Base-by-base conservation (phyloP, 1,284 basidiomycete genomes). In the Singerocomus inundabilis region DNA sequence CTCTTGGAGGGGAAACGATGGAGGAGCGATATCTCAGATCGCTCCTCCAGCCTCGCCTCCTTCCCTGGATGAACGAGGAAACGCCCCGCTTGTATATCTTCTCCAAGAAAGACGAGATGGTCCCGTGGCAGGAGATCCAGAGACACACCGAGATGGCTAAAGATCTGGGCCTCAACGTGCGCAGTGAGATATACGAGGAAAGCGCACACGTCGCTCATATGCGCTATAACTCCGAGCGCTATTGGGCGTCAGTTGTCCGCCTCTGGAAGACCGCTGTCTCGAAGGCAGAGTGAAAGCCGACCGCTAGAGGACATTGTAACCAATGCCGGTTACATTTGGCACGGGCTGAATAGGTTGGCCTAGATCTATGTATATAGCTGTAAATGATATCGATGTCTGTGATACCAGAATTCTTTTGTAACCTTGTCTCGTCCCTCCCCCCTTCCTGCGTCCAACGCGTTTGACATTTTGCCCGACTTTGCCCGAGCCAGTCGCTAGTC, bases 171-270 rank as follows among this genome's bases (percentile, higher is more conserved):
- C 54, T 71, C 31, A 60, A 70, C 40, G 72, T 77, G 5, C 59
- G 57, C 12, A 58, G 59, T 31, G 73, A 77, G 52, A 55, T 69
- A 32, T 84, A 77, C 51, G 72, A 73, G 15, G 67, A 72, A 26
- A 79, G 75, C 13, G 62, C 68, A 10, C 82, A 84, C 62, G 81
- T 84, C n/a, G 70, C 73, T 2, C 81, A 83, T 64, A 77, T 77
- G 10, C 72, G 73, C 33, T 52, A 60, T 13, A 68, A 82, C 56
- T 80, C 80, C 1, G 67, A 59, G 29, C 49, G 66, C 29, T 64
- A 64, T 42, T 64, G 62, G 62, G 34, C 29, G 5, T 59, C 60
- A 11, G 48, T 68, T 15, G 46, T 53, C 18, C 49, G 54, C 8
- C 33, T 67, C 31, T 64, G 62, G 66, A 32, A 44, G 29, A 9